These are phyloP conservation scores for Aspergillus aculeatus DNA, from an alignment of 2,329 filamentous ascomycete genomes.

Conservation along the genomic window DNA sequence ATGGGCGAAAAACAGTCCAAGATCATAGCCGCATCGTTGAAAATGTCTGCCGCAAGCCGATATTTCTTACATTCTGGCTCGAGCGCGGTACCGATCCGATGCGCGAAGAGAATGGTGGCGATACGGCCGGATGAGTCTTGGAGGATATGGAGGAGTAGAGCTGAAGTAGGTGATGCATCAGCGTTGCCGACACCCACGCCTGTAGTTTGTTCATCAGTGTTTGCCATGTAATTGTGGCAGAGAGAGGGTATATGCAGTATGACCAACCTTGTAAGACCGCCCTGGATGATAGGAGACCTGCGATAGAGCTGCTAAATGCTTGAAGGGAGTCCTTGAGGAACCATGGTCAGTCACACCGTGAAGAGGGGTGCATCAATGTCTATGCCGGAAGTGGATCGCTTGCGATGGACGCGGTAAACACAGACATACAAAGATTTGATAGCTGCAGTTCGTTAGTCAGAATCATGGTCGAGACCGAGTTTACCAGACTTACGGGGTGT, in stretches of 20 bases:
- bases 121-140: slow-evolving; percentile 79
- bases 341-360: not conserved
- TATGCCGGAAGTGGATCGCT: not conserved
- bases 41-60: slow-evolving; percentile 79
- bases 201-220: slow-evolving; percentile 25
- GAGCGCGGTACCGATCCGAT: slow-evolving; percentile 75
- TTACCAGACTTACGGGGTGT: slow-evolving; percentile 59
- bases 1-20: slow-evolving; percentile 80
- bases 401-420: not conserved
- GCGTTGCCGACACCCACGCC: slow-evolving; percentile 83
- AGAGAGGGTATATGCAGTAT: not conserved
- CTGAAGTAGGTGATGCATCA: slow-evolving; percentile 72
- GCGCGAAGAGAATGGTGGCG: slow-evolving; percentile 82
- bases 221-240: not conserved
- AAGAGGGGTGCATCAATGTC: not conserved
- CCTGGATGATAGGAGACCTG: slow-evolving; percentile 68
- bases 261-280: slow-evolving; percentile 70
- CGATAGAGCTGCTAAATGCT: slow-evolving; percentile 45
- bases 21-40: slow-evolving; percentile 84
- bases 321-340: slow-evolving; percentile 41
- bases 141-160: slow-evolving; percentile 76
- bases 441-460: slow-evolving; percentile 45
- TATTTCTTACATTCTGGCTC: slow-evolving; percentile 91
- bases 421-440: slow-evolving; percentile 64
- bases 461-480: not conserved